Evolutionary conservation across 495 filamentous ascomycete species (phyloP).

Genomic region (Cetradonia linearis): DNA sequence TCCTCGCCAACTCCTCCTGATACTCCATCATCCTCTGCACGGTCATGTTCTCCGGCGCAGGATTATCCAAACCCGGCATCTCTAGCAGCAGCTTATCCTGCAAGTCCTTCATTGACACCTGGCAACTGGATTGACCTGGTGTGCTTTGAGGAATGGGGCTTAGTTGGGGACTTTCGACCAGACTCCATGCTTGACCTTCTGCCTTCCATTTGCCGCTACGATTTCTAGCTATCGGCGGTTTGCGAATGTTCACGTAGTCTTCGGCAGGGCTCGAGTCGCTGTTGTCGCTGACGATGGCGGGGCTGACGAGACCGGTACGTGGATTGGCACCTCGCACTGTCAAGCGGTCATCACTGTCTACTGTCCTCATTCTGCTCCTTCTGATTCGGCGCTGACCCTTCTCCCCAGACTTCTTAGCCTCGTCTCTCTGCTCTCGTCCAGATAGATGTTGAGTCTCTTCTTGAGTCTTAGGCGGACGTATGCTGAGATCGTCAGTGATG

Average conservation of each 20-base stretch:
- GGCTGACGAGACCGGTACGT: slow-evolving; percentile 29
- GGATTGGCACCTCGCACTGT: slow-evolving; percentile 24
- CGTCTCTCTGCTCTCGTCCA: slow-evolving; percentile 1
- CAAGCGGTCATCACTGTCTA: slow-evolving; percentile 23
- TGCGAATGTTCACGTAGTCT: slow-evolving; percentile 15
- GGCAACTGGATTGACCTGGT: slow-evolving; percentile 25
- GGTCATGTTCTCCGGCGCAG: slow-evolving; percentile 36
- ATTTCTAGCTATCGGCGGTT: slow-evolving; percentile 21
- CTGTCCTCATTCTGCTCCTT: slow-evolving; percentile 13
- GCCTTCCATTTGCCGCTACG: slow-evolving; percentile 26
- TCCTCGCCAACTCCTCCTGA: slow-evolving; percentile 33
- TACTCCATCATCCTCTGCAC: slow-evolving; percentile 35
- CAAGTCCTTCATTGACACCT: slow-evolving; percentile 32
- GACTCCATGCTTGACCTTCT: slow-evolving; percentile 18
- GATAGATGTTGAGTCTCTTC: background rate
- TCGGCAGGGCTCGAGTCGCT: slow-evolving; percentile 17
- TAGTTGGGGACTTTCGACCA: slow-evolving; percentile 27
- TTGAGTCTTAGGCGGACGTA: background rate
- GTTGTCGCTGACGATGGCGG: slow-evolving; percentile 23
- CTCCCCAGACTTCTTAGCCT: background rate
- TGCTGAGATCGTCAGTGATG: slow-evolving; percentile 1
- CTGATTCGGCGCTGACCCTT: background rate
- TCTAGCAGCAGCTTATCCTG: slow-evolving; percentile 40
- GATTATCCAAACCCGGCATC: slow-evolving; percentile 39
- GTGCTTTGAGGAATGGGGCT: slow-evolving; percentile 24